Percentiles rank a stretch among this genome's conserved stretches.
Evolutionary conservation across 441 rosid genomes (phyloP).

Genomic region (Rhodomyrtus psidioides): DNA sequence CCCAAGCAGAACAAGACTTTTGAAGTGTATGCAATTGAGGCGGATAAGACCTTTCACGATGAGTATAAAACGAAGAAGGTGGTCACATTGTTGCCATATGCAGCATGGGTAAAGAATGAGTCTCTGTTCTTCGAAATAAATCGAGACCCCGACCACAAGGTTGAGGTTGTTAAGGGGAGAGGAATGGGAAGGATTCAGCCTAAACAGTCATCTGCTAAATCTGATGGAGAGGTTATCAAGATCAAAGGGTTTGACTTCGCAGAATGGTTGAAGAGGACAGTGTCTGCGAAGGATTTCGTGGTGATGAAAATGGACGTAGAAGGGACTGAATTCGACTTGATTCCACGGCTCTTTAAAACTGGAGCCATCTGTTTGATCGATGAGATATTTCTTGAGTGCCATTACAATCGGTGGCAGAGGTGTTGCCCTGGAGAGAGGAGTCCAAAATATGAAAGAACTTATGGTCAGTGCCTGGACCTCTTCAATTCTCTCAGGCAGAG

Average conservation of each 20-base stretch:
- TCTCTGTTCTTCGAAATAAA: slow-evolving; percentile 74
- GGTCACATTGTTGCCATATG: slow-evolving; percentile 65
- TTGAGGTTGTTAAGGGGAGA: slow-evolving; percentile 40
- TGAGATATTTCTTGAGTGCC: slow-evolving; percentile 88
- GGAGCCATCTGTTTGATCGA: slow-evolving; percentile 90
- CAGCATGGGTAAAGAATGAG: slow-evolving; percentile 96
- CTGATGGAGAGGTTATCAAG: slow-evolving; percentile 48
- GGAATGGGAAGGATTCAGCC: slow-evolving; percentile 99
- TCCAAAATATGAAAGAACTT: slow-evolving; percentile 66
- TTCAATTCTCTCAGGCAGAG: slow-evolving; percentile 67
- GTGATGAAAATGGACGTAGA: slow-evolving; percentile 99
- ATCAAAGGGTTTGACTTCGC: slow-evolving; percentile 92
- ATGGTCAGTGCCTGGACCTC: slow-evolving; percentile 67
- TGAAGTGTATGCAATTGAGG: slow-evolving; percentile 85
- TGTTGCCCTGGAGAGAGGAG: slow-evolving; percentile 94
- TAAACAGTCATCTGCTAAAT: slow-evolving; percentile 7
- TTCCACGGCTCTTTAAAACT: slow-evolving; percentile 67
- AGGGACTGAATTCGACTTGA: slow-evolving; percentile 88
- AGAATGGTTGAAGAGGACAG: slow-evolving; percentile 74
- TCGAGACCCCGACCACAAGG: slow-evolving; percentile 63
- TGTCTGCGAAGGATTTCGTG: slow-evolving; percentile 68
- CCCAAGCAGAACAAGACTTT: slow-evolving; percentile 90
- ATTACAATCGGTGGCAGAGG: slow-evolving; percentile 93
- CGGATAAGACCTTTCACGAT: slow-evolving; percentile 60
- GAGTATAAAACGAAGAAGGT: slow-evolving; percentile 61